Percentiles rank a stretch among this genome's conserved stretches.
Evolutionary conservation across 148 eudicot genomes (phyloP).

Genomic region (Rheum nobile): DNA sequence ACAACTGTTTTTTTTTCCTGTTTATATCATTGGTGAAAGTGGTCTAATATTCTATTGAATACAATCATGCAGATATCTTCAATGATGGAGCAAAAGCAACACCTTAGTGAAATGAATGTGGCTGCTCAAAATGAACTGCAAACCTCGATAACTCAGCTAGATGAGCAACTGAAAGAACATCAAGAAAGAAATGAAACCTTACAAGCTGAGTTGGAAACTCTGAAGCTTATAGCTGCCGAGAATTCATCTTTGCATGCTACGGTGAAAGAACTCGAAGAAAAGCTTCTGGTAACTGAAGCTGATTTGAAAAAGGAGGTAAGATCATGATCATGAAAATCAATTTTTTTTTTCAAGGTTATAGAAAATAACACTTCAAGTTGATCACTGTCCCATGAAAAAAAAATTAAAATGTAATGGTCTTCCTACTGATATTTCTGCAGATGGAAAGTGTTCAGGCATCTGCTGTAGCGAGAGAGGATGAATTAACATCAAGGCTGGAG

Average conservation of each 20-base stretch:
- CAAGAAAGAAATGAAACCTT: constrained; percentile 28
- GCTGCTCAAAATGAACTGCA: constrained; percentile 39
- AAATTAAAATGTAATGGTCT: neutral
- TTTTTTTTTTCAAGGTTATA: neutral
- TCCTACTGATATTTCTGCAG: constrained; percentile 9
- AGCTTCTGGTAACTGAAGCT: constrained; percentile 34
- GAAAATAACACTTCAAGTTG: neutral
- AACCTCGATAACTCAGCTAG: constrained; percentile 28
- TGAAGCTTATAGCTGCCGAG: constrained; percentile 29
- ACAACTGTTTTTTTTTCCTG: neutral
- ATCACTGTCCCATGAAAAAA: neutral
- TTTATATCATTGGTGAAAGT: neutral
- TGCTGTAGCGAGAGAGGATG: constrained; percentile 26
- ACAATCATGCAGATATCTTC: constrained; percentile 38
- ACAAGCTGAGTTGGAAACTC: constrained; percentile 34
- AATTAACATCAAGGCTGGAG: constrained; percentile 23
- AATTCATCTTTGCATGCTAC: constrained; percentile 32
- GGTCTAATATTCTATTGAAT: neutral
- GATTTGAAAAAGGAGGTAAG: constrained; percentile 42
- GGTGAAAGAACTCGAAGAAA: constrained; percentile 50
- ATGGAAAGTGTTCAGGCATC: constrained; percentile 20
- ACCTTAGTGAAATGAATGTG: constrained; percentile 29
- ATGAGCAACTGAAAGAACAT: constrained; percentile 43
- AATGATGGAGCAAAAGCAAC: constrained; percentile 40
- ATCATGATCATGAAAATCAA: neutral